Evolutionary conservation across 495 filamentous ascomycete species (phyloP).

Genomic region (Aspergillus conjunctus): DNA sequence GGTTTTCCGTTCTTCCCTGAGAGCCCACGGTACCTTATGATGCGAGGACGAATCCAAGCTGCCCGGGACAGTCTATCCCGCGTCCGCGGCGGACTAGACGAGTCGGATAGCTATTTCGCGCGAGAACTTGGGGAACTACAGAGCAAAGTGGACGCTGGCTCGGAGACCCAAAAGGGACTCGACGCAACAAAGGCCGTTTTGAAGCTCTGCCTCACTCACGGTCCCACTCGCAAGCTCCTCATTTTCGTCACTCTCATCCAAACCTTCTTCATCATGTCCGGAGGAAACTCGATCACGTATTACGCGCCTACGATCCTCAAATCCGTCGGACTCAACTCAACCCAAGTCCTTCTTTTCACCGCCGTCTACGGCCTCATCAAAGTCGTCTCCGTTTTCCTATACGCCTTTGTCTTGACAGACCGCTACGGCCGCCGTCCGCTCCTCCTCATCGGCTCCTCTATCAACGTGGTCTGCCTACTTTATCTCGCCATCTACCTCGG

Average conservation of each 20-base stretch:
- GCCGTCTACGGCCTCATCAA: conserved; percentile 31
- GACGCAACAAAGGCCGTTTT: conserved; percentile 18
- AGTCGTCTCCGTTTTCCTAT: conserved; percentile 27
- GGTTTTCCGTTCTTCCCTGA: conserved; percentile 76
- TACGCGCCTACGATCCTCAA: conserved; percentile 72
- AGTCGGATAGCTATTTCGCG: conserved; percentile 62
- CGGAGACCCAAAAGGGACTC: conserved; percentile 32
- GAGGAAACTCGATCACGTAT: conserved; percentile 71
- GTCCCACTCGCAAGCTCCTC: conserved; percentile 47
- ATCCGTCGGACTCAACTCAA: conserved; percentile 59
- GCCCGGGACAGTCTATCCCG: conserved; percentile 61
- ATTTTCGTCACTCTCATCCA: conserved; percentile 65
- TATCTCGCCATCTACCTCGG: conserved; percentile 29
- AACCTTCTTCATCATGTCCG: conserved; percentile 67
- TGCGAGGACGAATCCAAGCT: conserved; percentile 64
- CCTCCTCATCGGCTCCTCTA: conserved; percentile 27
- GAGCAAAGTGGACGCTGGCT: conserved; percentile 61
- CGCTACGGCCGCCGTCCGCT: conserved; percentile 28
- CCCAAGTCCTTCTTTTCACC: conserved; percentile 30
- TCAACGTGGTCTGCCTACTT: conserved; percentile 24
- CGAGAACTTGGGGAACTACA: conserved; percentile 77
- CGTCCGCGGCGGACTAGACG: conserved; percentile 61
- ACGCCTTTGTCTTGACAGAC: conserved; percentile 29
- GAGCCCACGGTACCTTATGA: conserved; percentile 70
- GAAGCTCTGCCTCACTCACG: conserved; percentile 47